A percentile compares a stretch with the other conserved stretches of the same genome.
phyloP scores from a whole-genome alignment of 495 filamentous ascomycete genomes.

The Xanthoparmelia taractica region DNA sequence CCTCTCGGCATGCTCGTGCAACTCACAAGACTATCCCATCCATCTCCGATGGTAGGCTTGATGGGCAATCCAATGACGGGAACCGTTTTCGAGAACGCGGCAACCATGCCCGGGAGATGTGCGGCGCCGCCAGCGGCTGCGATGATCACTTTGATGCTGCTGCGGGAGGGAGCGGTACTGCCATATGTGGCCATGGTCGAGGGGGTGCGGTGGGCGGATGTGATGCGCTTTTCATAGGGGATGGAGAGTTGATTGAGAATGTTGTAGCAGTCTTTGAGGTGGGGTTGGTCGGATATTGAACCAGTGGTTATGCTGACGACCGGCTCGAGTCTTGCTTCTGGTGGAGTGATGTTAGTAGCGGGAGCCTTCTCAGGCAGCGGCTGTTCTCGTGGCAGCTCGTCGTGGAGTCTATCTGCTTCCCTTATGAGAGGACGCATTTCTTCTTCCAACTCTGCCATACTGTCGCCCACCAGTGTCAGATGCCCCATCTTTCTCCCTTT shows the following conservation, averaged over 20 bases:
- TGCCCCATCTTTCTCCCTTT: conserved; percentile 94
- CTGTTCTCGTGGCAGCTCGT: neutral
- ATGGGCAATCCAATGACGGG: conserved; percentile 93
- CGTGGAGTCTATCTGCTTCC: conserved; percentile 57
- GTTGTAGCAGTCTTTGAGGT: conserved; percentile 66
- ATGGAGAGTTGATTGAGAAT: conserved; percentile 70
- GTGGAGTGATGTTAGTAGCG: neutral
- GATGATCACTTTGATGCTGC: conserved; percentile 83
- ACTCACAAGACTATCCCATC: conserved; percentile 79
- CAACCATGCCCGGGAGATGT: conserved; percentile 88
- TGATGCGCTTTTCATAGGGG: conserved; percentile 71
- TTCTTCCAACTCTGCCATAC: conserved; percentile 63
- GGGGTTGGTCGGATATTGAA: conserved; percentile 84
- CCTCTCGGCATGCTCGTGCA: conserved; percentile 93
- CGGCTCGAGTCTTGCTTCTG: conserved; percentile 36
- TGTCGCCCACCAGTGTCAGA: conserved; percentile 64
- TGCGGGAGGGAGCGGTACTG: conserved; percentile 53
- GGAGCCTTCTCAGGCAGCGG: neutral
- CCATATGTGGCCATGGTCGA: conserved; percentile 74
- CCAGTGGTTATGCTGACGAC: conserved; percentile 87
- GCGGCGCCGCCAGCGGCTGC: conserved; percentile 91
- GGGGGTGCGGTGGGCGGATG: conserved; percentile 90
- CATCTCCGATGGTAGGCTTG: conserved; percentile 78
- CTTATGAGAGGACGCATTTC: conserved; percentile 60
- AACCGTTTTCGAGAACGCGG: conserved; percentile 64